Evolutionary conservation across 1,284 basidiomycete species (phyloP).

Genomic region (Lignosus rhinocerotis): DNA sequence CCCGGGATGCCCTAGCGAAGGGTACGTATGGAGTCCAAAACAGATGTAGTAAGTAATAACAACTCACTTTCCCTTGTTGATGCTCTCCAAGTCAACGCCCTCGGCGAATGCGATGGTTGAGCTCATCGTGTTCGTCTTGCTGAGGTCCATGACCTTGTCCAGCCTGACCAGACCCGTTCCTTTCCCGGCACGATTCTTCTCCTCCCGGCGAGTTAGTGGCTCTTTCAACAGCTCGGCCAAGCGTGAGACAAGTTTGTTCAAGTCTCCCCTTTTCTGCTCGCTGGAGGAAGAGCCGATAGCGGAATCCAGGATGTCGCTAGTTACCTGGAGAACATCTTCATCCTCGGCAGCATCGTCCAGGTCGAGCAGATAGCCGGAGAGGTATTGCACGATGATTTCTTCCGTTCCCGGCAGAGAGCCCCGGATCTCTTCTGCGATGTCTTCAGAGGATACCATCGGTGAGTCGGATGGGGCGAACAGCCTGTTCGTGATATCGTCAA

Average conservation of each 20-base stretch:
- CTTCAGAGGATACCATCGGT: constrained; percentile 35
- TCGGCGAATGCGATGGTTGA: constrained; percentile 83
- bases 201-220: constrained; percentile 57
- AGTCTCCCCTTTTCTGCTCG: constrained; percentile 21
- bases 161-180: constrained; percentile 67
- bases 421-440: constrained; percentile 80
- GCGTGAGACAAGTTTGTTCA: constrained; percentile 66
- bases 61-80: constrained; percentile 92
- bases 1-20: constrained; percentile 76
- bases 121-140: constrained; percentile 79
- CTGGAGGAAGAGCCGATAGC: constrained; percentile 40
- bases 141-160: constrained; percentile 96
- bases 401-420: constrained; percentile 85
- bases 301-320: constrained; percentile 75
- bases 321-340: constrained; percentile 83
- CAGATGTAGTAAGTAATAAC: neutral
- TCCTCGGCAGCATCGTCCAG: constrained; percentile 93
- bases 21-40: neutral
- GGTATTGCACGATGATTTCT: constrained; percentile 91
- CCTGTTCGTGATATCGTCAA: no score
- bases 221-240: constrained; percentile 70
- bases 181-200: constrained; percentile 53
- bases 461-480: no score
- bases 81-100: constrained; percentile 90
- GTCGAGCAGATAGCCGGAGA: constrained; percentile 89